phyloP scores from a whole-genome alignment of 2,329 filamentous ascomycete genomes.

The Microdochium nivale region DNA sequence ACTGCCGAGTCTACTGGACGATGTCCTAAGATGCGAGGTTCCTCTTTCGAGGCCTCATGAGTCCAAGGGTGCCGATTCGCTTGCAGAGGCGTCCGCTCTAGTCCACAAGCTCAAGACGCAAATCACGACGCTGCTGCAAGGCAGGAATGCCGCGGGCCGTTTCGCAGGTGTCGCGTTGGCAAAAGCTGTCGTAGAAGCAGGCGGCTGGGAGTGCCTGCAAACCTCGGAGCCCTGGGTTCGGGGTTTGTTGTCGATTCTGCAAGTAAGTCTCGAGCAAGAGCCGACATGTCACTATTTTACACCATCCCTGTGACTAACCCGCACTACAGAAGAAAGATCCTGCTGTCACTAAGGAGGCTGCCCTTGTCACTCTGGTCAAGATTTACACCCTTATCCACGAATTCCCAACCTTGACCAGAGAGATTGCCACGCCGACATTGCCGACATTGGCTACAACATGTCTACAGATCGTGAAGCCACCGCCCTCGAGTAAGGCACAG shows the following conservation, averaged over 20 bases:
- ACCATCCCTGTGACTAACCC: conserved; percentile 13
- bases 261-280: conserved; percentile 35
- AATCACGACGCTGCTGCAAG: conserved; percentile 68
- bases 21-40: conserved; percentile 46
- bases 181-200: conserved; percentile 74
- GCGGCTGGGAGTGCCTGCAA: conserved; percentile 74
- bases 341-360: conserved; percentile 64
- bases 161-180: conserved; percentile 71
- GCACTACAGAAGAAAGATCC: conserved; percentile 64
- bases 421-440: conserved; percentile 79
- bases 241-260: conserved; percentile 65
- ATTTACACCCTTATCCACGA: conserved; percentile 78
- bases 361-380: conserved; percentile 67
- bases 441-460: conserved; percentile 66
- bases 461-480: conserved; percentile 52
- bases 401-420: conserved; percentile 74
- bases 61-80: conserved; percentile 48
- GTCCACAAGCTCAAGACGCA: conserved; percentile 77
- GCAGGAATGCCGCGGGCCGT: conserved; percentile 63
- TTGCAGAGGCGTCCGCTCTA: conserved; percentile 57
- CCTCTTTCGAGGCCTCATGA: conserved; percentile 57
- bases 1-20: conserved; percentile 58
- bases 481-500: conserved; percentile 26
- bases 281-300: not conserved
- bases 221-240: conserved; percentile 68